Conservation (phyloP, 352 stramenopile genomes). For the Phytophthora idaei region DNA sequence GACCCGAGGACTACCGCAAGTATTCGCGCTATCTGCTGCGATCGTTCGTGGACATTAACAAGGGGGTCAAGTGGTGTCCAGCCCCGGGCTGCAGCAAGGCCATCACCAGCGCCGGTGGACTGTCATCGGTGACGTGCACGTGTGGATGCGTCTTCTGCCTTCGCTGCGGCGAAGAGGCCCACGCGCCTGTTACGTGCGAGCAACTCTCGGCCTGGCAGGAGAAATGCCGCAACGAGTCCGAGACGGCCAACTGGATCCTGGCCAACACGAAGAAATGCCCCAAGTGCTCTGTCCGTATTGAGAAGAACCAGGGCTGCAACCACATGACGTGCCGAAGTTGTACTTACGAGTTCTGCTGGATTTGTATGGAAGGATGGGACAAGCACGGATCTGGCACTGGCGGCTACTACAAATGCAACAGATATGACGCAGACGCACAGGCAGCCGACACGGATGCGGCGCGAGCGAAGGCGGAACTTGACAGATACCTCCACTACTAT, state of each 20-base stretch:
- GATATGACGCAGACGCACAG: slow-evolving; percentile 86
- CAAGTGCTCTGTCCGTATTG: slow-evolving; percentile 98
- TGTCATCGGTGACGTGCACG: slow-evolving; percentile 81
- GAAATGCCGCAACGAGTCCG: slow-evolving; percentile 97
- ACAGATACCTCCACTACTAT: slow-evolving; percentile 99
- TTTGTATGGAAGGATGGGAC: slow-evolving; percentile 96
- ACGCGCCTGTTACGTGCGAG: slow-evolving; percentile 93
- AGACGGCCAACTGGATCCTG: slow-evolving; percentile 99
- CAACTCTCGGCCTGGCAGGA: slow-evolving; percentile 95
- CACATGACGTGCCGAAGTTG: slow-evolving; percentile 98
- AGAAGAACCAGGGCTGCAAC: slow-evolving; percentile 99
- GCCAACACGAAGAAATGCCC: slow-evolving; percentile 99
- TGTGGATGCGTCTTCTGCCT: slow-evolving; percentile 92
- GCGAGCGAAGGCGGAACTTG: slow-evolving; percentile 95
- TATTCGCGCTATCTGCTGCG: slow-evolving; percentile 94
- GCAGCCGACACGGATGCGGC: slow-evolving; percentile 84
- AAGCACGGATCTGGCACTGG: slow-evolving; percentile 96
- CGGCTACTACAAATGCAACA: slow-evolving; percentile 99
- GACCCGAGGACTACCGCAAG: slow-evolving; percentile 75
- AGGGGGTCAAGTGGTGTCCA: slow-evolving; percentile 97
- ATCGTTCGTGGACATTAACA: slow-evolving; percentile 99
- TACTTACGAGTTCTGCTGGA: slow-evolving; percentile 98
- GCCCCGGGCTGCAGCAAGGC: slow-evolving; percentile 96
- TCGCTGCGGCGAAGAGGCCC: slow-evolving; percentile 96
- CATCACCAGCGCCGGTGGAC: slow-evolving; percentile 83